Evolutionary conservation across 495 filamentous ascomycete genomes (phyloP).

Genomic region (Aspergillus bridgeri): DNA sequence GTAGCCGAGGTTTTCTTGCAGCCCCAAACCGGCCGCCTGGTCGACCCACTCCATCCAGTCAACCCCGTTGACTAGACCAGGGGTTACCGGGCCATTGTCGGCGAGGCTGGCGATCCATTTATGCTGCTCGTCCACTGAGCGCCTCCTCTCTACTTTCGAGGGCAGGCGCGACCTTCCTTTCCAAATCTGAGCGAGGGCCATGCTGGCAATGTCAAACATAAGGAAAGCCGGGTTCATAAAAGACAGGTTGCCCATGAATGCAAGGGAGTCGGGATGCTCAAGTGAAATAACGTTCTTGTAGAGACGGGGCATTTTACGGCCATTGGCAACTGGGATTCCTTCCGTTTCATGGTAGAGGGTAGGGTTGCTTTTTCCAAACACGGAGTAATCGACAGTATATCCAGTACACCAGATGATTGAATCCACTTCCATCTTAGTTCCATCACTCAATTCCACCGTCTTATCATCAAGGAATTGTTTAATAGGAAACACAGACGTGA

Average conservation of each 20-base stretch:
- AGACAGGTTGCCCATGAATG: constrained; percentile 16
- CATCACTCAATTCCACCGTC: constrained; percentile 2
- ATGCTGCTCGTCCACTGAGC: constrained; percentile 26
- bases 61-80: constrained; percentile 12
- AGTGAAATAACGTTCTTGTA: constrained; percentile 40
- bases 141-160: constrained; percentile 24
- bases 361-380: not conserved
- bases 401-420: constrained; percentile 17
- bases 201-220: constrained; percentile 31
- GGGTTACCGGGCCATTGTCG: constrained; percentile 9
- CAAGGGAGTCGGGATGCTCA: constrained; percentile 28
- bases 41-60: constrained; percentile 34
- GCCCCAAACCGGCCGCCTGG: constrained; percentile 32
- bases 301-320: constrained; percentile 12
- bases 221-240: constrained; percentile 29
- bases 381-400: constrained; percentile 13
- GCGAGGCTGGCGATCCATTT: constrained; percentile 21
- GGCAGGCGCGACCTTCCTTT: constrained; percentile 12
- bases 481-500: too few relatives aligned
- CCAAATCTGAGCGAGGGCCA: constrained; percentile 37
- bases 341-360: not conserved
- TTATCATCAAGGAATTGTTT: too few relatives aligned
- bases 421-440: constrained; percentile 9
- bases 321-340: too few relatives aligned
- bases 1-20: constrained; percentile 38